Conservation (phyloP, 352 stramenopile species). For the Phytopythium aichiense region DNA sequence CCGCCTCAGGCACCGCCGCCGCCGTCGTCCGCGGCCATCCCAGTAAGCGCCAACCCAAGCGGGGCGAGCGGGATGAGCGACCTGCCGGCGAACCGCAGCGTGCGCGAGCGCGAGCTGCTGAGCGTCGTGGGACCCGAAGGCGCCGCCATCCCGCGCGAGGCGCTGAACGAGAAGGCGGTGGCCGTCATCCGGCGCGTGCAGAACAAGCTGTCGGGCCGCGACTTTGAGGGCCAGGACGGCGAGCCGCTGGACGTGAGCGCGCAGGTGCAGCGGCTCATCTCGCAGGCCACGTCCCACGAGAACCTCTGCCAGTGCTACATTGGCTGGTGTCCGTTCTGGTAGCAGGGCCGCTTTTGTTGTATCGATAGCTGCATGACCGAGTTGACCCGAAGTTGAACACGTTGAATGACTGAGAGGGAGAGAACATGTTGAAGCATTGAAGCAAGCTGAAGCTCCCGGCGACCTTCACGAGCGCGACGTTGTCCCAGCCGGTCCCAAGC, state of each 20-base stretch:
- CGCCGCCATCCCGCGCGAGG: constrained; percentile 71
- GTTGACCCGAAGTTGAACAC: too few relatives aligned
- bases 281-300: constrained; percentile 97
- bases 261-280: constrained; percentile 96
- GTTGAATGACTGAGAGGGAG: too few relatives aligned
- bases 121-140: constrained; percentile 78
- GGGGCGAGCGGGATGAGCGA: constrained; percentile 16
- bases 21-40: constrained; percentile 20
- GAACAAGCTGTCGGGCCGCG: constrained; percentile 97
- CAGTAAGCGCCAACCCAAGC: neutral
- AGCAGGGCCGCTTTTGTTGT: constrained; percentile 2
- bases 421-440: too few relatives aligned
- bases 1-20: constrained; percentile 37
- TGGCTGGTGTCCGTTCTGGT: constrained; percentile 96
- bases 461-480: too few relatives aligned
- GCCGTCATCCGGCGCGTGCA: constrained; percentile 98
- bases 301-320: constrained; percentile 99
- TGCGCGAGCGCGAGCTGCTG: constrained; percentile 80
- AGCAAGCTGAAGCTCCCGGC: too few relatives aligned
- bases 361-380: too few relatives aligned
- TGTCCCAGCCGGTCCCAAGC: too few relatives aligned
- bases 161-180: constrained; percentile 95
- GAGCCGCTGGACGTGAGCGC: constrained; percentile 74
- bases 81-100: constrained; percentile 68
- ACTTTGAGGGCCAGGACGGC: constrained; percentile 88